These are phyloP conservation scores for Tolypocladium ovalisporum DNA, from an alignment of 2,329 filamentous ascomycete genomes.

Conservation along the genomic window DNA sequence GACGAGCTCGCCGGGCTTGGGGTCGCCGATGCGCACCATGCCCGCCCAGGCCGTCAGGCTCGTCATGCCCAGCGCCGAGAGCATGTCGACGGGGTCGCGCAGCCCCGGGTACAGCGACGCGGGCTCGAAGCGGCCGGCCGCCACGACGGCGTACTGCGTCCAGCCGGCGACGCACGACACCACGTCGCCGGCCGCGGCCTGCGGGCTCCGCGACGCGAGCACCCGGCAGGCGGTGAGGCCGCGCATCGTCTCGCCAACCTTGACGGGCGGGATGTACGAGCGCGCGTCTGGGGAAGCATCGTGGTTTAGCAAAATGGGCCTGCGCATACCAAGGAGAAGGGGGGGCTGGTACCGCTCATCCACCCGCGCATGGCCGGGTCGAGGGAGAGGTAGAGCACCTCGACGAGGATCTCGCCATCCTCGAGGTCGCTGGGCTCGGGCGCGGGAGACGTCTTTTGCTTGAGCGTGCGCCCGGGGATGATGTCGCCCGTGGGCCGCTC, in stretches of 20 bases:
- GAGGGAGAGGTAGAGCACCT: constrained; percentile 53
- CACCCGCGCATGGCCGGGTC: constrained; percentile 70
- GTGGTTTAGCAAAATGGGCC: not conserved
- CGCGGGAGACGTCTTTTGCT: constrained; percentile 35
- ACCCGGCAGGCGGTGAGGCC: constrained; percentile 50
- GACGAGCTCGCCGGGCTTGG: constrained; percentile 60
- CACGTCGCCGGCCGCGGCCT: constrained; percentile 45
- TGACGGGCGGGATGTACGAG: constrained; percentile 58
- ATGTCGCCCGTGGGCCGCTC: constrained; percentile 51
- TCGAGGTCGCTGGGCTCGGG: constrained; percentile 43
- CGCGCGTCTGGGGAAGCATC: constrained; percentile 22
- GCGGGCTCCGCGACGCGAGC: constrained; percentile 44
- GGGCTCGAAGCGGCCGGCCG: constrained; percentile 37
- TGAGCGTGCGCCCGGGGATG: constrained; percentile 56
- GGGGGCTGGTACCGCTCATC: constrained; percentile 40
- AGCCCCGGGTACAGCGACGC: constrained; percentile 28
- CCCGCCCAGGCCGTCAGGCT: constrained; percentile 71
- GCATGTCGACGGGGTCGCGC: constrained; percentile 42
- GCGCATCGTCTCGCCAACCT: constrained; percentile 59
- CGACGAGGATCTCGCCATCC: constrained; percentile 53
- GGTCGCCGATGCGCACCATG: constrained; percentile 55
- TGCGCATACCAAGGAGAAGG: not conserved
- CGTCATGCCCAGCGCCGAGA: constrained; percentile 54
- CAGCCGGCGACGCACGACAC: constrained; percentile 49
- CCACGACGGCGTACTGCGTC: constrained; percentile 53